Evolutionary conservation across 2,329 filamentous ascomycete species (phyloP), one percentile per base, ranked within the genome.

Genomic region (Verticillium albo-atrum): DNA sequence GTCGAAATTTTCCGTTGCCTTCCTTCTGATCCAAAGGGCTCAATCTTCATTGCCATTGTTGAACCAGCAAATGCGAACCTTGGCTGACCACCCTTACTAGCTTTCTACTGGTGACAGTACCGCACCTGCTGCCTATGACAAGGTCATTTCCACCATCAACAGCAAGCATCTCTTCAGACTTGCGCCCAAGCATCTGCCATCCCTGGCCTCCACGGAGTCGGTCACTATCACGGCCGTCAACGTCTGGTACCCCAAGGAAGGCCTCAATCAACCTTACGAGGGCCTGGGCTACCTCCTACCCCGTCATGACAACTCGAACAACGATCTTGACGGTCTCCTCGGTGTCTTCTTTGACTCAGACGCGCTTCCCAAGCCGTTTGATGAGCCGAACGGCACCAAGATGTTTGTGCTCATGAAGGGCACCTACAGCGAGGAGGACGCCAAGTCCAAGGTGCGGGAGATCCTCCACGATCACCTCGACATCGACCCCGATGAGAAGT

Each of bases 1-100:
- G 93, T 96, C 88, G 93, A 97, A 86, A 89, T 90, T 57, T 89
- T 97, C 93, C 92, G 93, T 97, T 97, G 93, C 92, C 93, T 97
- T 97, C 93, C 93, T 97, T 97, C 92, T 97, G 92, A 97, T 87
- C 71, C 25, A 64, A 69, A 59, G 58, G 65, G 53, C 55, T 57
- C 51, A 20, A 25, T 32, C 57, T 34, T 59, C 42, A 23, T 23
- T 23, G 42, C n/a, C 42, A 47, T n/a, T 23, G 20, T 23, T 12
- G 42, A 10, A 23, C 3, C 10, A 47, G 5, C 17, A 47, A 7
- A n/a, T 4, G n/a, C n/a, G 14, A 47, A 23, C 42, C 9, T 17
- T 3, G 15, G 10, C 17, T 55, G 35, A 56, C 37, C 6, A 26
- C 17, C 20, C n/a, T 54, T 63, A 28, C 60, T 71, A 76, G 61